Evolutionary conservation across 257 asterid genomes (phyloP), one percentile per base, ranked within the genome.

Genomic region (Nicotiana noctiflora): DNA sequence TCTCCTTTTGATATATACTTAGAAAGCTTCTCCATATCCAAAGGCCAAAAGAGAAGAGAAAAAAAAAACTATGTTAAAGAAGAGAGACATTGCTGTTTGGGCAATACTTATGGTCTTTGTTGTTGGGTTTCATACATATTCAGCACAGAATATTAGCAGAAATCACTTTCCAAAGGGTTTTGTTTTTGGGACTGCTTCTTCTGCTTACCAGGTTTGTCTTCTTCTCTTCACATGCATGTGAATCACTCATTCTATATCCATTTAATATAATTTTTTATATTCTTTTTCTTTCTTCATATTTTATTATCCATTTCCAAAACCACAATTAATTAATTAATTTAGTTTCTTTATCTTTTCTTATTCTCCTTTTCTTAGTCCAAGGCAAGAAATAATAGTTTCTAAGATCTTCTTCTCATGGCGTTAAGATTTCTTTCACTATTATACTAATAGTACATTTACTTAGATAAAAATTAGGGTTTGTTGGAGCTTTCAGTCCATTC

Each of bases 121-220:
- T 70, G 0, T 14, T 34, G 40, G 14, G 5, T 37, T 70, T 5
- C 10, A 70, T 70, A 70, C 76, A 27, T 85, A 88, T 67, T 79
- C 60, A 34, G 92, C 87, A 5, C 81, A 81, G 56, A 90, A 89
- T 4, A 86, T 84, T 27, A 90, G 98, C 84, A 72, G 85, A 87
- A 90, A 87, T 81, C 44, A 70, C 29, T 94, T 94, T 64, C 98
- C 98, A 0, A 75, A 82, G 62, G 96, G 90, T 67, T 94, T 93
- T 84, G 96, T 94, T 23, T 94, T 94, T 85, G 98, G 98, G 12
- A 93, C 97, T 66, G 97, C 98, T 21, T 93, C 98, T 76, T 89
- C 98, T 81, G 96, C 98, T 79, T 93, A 84, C 83, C 98, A 94
- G 97, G 98, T 93, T 53, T 9, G 32, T 37, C 32, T 19, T 15